Base-by-base conservation (phyloP, 2,329 filamentous ascomycete genomes). In the Decorospora gaudefroyi region DNA sequence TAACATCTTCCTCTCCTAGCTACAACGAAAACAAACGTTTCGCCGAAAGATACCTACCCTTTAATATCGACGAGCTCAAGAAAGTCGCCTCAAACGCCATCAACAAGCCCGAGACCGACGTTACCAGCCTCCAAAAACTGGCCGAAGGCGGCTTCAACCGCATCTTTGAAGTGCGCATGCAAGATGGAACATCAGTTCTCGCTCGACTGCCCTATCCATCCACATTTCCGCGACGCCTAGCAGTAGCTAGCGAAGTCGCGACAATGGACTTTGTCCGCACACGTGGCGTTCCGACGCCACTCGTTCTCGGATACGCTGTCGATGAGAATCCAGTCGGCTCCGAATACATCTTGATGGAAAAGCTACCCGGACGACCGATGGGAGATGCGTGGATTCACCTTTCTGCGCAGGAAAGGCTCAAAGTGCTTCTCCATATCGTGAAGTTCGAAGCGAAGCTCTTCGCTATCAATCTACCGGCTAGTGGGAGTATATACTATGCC, bases 161-260 rank as follows among this genome's bases (percentile, higher is more conserved):
- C 2, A 36, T 67, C 0, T 69, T 72, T 29, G 51, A 65, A 17
- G 49, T 62, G 6, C 49, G 38, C 2, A 62, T 71, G 50, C 48
- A 46, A 12, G 56, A 70, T 51, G 62, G 60, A 2, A 44, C 40
- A 2, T 51, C 46, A 19, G 40, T 71, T 19, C 31, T 72, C 29
- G 65, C 61, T 4, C 57, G 64, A 15, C 47, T 72, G 9, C 70
- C 68, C 2, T 71, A 71, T 42, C 63, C 63, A 3, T 54, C 47
- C 4, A 66, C 68, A 17, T 47, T 60, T 9, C 51, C 64, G 12
- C 42, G 59, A 35, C 49, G 43, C n/a, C 45, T 61, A 19, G 63
- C 61, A 15, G 62, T 66, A 9, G 68, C 66, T n/a, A 71, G 68
- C 49, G 66, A 72, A 47, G 68, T 70, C n/a, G 68, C 70, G 22